These are phyloP conservation scores for Penicillium longicatenatum DNA, from an alignment of 495 filamentous ascomycete genomes.

Conservation along the genomic window DNA sequence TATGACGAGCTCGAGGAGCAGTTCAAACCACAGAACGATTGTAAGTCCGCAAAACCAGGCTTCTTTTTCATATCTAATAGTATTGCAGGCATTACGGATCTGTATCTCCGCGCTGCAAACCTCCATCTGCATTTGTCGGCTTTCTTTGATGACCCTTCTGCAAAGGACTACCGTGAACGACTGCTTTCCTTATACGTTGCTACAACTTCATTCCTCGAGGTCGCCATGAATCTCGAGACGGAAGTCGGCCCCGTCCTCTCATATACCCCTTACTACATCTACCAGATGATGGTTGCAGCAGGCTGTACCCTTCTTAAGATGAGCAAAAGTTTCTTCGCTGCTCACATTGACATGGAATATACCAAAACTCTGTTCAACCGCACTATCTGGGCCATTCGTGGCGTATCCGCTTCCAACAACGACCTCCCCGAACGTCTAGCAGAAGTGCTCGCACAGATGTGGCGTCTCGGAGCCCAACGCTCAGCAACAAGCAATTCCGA, in stretches of 20 bases:
- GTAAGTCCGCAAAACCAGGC: slow-evolving; percentile 27
- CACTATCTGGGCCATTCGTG: slow-evolving; percentile 75
- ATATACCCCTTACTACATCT: slow-evolving; percentile 82
- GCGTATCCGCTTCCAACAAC: slow-evolving; percentile 77
- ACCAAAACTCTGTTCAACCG: slow-evolving; percentile 73
- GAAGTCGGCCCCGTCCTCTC: slow-evolving; percentile 55
- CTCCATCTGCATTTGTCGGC: slow-evolving; percentile 84
- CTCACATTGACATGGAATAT: slow-evolving; percentile 70
- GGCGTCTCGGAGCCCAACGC: slow-evolving; percentile 65
- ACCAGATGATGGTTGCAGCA: slow-evolving; percentile 89
- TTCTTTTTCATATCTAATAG: slow-evolving; percentile 15
- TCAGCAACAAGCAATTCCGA: slow-evolving; percentile 34
- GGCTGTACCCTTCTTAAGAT: slow-evolving; percentile 85
- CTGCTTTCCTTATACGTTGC: slow-evolving; percentile 77
- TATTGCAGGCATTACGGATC: slow-evolving; percentile 60
- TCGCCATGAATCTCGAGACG: slow-evolving; percentile 62
- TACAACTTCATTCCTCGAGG: slow-evolving; percentile 72
- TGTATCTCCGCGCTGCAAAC: slow-evolving; percentile 77
- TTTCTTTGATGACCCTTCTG: slow-evolving; percentile 81
- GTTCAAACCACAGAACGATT: slow-evolving; percentile 44
- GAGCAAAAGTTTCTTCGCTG: slow-evolving; percentile 76
- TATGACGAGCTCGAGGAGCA: slow-evolving; percentile 54
- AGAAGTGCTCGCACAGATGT: slow-evolving; percentile 90
- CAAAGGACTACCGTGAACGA: slow-evolving; percentile 74
- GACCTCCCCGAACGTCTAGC: slow-evolving; percentile 84